Base-by-base conservation (phyloP, 441 rosid species). In the Lepidium campestre region DNA sequence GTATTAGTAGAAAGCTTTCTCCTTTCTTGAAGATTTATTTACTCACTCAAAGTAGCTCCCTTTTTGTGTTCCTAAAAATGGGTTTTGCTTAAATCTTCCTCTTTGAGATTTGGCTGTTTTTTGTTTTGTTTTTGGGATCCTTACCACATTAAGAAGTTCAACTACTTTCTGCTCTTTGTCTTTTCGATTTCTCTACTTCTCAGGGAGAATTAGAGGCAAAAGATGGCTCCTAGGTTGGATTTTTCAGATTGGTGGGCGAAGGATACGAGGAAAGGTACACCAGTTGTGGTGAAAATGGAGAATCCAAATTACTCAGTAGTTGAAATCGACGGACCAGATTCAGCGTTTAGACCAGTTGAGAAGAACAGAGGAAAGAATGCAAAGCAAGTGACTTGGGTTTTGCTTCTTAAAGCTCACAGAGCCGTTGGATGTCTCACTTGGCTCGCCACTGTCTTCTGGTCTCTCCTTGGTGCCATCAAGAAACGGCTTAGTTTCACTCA, bases 221-320 rank as follows among this genome's bases (percentile, higher is more conserved):
- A 77, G 67, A 91, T 89, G 96, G 85, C 87, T 75, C 82, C 90
- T 44, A 78, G 87, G 62, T 71, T 83, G 68, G 81, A 82, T 79
- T 91, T 89, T 73, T 79, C 89, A 22, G 83, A 78, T 22, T 82
- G 86, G 88, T 82, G 93, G 95, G 76, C 78, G 17, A 88, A 82
- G 65, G 85, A 86, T 6, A 76, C 81, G 49, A 79, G 84, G 77
- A 83, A 79, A 68, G 94, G 96, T 31, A 82, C 93, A 18, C 92
- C 97, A 5, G 96, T 91, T 42, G 89, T 87, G 13, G 96, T 89
- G 10, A 91, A 80, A 74, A 91, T 91, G 96, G 96, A 84, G 77
- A 87, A 85, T 68, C 94, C 96, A 27, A 89, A 82, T 57, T 86
- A 81, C 81, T 89, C 97, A 0, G 85, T 89, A 3, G 83, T 87